phyloP scores from a whole-genome alignment of 306 rosid species.

The Benincasa hispida region DNA sequence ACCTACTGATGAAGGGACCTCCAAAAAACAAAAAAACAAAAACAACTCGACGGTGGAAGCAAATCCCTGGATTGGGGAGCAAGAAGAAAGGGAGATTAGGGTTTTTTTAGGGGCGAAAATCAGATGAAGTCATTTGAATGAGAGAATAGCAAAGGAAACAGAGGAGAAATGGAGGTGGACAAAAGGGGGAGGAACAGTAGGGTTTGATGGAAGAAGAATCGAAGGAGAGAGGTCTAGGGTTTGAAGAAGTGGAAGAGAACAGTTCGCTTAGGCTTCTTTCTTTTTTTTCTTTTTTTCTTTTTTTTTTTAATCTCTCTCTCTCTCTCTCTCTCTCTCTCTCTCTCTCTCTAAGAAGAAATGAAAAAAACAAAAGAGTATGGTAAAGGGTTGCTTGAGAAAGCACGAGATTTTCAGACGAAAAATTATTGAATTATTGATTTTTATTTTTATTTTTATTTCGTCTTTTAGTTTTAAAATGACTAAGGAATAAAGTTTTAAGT shows the following conservation, averaged over 20 bases:
- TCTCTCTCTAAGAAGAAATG: background rate
- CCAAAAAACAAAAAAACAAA: background rate
- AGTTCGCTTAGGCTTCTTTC: conserved; percentile 44
- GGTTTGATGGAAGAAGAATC: conserved; percentile 55
- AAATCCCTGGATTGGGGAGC: background rate
- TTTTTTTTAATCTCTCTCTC: background rate
- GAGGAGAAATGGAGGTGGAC: background rate
- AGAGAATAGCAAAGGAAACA: background rate
- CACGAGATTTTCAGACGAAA: background rate
- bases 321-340: background rate
- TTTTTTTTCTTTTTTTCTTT: background rate
- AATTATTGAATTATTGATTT: background rate
- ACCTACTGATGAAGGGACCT: background rate
- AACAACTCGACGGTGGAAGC: background rate
- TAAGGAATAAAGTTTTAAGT: background rate
- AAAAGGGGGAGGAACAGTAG: conserved; percentile 32
- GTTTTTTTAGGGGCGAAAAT: background rate
- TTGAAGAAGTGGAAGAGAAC: conserved; percentile 64
- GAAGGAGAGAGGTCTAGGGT: conserved; percentile 88
- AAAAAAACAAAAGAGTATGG: background rate
- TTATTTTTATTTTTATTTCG: background rate
- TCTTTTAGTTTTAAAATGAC: background rate
- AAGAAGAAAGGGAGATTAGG: conserved; percentile 4
- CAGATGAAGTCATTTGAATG: background rate
- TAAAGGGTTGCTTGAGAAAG: background rate